Evolutionary conservation across 768 basidiomycete species (phyloP).

Genomic region (Rhodotorula taiwanensis): DNA sequence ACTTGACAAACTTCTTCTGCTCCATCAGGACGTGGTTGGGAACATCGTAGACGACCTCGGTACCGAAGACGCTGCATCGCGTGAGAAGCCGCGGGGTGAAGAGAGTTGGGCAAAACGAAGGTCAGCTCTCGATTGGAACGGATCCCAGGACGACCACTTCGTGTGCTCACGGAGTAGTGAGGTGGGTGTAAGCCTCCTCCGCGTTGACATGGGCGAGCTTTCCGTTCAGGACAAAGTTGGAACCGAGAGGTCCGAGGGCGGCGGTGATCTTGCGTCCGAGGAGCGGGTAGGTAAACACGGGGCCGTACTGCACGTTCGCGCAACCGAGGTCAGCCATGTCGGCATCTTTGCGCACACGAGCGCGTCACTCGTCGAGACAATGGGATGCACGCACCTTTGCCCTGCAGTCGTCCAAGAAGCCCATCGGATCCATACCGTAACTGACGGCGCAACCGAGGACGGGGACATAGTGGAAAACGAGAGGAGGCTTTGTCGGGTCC

Average conservation of each 20-base stretch:
- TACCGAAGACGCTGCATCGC: conserved; percentile 83
- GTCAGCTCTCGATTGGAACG: too few relatives aligned
- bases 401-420: conserved; percentile 52
- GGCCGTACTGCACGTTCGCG: conserved; percentile 72
- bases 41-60: conserved; percentile 93
- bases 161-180: conserved; percentile 46
- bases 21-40: conserved; percentile 97
- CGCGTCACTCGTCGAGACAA: too few relatives aligned
- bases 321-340: too few relatives aligned
- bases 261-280: conserved; percentile 86
- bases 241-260: conserved; percentile 81
- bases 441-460: conserved; percentile 77
- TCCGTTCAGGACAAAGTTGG: conserved; percentile 88
- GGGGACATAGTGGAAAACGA: conserved; percentile 89
- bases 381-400: conserved; percentile 57
- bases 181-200: conserved; percentile 77
- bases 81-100: not conserved
- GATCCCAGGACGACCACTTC: too few relatives aligned
- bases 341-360: too few relatives aligned
- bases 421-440: conserved; percentile 89
- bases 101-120: conserved; percentile 40
- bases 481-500: conserved; percentile 55
- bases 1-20: conserved; percentile 96
- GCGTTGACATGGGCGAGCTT: conserved; percentile 87
- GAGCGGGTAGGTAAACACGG: conserved; percentile 88